phyloP scores from a whole-genome alignment of 805 yeast genomes.

The Saturnispora diversa region DNA sequence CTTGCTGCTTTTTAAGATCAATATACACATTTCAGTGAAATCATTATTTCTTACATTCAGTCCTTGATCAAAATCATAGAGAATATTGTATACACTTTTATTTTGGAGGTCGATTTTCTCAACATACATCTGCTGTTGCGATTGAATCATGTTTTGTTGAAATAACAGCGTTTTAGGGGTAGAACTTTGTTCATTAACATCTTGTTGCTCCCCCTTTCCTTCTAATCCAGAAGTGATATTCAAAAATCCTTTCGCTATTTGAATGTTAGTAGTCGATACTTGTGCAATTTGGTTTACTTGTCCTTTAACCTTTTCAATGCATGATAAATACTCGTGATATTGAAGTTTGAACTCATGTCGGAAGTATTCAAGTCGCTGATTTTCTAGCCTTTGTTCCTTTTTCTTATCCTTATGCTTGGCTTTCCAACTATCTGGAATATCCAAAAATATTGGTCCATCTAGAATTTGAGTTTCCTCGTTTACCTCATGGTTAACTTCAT shows the following conservation, averaged over 20 bases:
- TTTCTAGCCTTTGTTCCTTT: constrained; percentile 14
- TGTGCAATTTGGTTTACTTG: constrained; percentile 15
- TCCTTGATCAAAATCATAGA: constrained; percentile 17
- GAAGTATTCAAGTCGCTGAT: constrained; percentile 18
- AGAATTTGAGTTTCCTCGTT: not conserved
- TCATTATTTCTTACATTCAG: constrained; percentile 11
- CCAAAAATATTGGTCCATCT: constrained; percentile 11
- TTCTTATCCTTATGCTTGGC: constrained; percentile 15
- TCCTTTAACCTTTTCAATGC: constrained; percentile 9
- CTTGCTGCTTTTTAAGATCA: constrained; percentile 7
- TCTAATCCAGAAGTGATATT: constrained; percentile 4
- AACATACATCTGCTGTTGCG: constrained; percentile 21
- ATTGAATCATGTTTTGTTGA: constrained; percentile 20
- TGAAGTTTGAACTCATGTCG: constrained; percentile 14
- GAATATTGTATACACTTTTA: constrained; percentile 12
- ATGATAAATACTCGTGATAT: constrained; percentile 5
- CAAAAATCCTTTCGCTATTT: constrained; percentile 13
- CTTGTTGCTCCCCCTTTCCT: not conserved
- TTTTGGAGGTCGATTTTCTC: constrained; percentile 19
- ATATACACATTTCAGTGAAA: constrained; percentile 6
- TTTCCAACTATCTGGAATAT: constrained; percentile 22
- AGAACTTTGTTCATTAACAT: not conserved
- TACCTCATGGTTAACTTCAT: not conserved
- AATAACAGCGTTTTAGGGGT: constrained; percentile 23
- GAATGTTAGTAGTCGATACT: constrained; percentile 10